Base-by-base conservation (phyloP, 352 stramenopile species). In the Saprolegnia parasitica region DNA sequence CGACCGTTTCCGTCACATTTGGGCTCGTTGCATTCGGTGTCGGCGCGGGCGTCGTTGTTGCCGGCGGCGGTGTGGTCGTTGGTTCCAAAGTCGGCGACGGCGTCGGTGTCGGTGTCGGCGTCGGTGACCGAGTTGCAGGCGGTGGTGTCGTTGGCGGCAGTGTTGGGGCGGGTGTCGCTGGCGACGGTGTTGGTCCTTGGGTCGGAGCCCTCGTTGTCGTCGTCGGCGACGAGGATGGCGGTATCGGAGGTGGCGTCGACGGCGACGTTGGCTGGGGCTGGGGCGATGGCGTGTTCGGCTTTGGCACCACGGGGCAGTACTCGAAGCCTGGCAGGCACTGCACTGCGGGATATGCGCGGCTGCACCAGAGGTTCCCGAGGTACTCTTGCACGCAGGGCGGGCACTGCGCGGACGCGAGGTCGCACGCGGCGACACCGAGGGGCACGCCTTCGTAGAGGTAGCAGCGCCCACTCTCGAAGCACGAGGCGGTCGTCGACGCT, bases 361-460 rank as follows among this genome's bases (percentile, higher is more conserved):
- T 60, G 52, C 52, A 60, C 52, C 52, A 60, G 16, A 60, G 35
- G 35, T 60, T 60, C 2, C 52, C 52, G 11, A 24, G 16, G 35
- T 60, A 60, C 52, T 21, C 11, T 24, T 60, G 52, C 52, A 60
- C 35, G 52, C 52, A 60, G 11, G 52, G 13, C 10, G 52, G 52
- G 35, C 52, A 60, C 13, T 26, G 24, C 13, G 11, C 9, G 13
- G 52, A 21, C 11, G 11, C 20, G 11, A 60, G 20, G 11, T 60
- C 52, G 35, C 52, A 60, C 52, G 52, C 20, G 13, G 11, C 11
- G 11, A 18, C 16, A 3, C 52, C 52, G 24, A n/a, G 1, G 11
- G 35, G 24, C 11, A 60, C 35, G 35, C 13, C 52, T 35, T 60
- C 52, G 35, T 26, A 24, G 11, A 60, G 35, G 35, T 60, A 60